phyloP scores from a whole-genome alignment of 2,329 filamentous ascomycete genomes.

The Phialophora verrucosa region DNA sequence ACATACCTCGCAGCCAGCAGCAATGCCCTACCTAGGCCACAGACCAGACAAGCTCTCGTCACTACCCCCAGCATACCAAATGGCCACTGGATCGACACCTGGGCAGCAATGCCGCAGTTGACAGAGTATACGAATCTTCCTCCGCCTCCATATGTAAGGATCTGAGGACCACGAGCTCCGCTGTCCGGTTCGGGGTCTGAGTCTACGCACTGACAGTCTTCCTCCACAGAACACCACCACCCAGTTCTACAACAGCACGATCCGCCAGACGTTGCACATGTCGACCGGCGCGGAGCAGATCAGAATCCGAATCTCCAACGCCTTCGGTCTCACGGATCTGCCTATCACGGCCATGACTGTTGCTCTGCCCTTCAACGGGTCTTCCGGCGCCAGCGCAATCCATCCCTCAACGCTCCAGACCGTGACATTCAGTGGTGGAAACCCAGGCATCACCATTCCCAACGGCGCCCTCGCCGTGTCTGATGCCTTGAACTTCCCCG shows the following conservation, averaged over 20 bases:
- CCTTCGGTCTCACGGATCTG: constrained; percentile 66
- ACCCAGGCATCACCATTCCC: constrained; percentile 59
- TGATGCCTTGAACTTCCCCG: constrained; percentile 63
- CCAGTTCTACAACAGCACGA: constrained; percentile 67
- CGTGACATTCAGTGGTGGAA: constrained; percentile 64
- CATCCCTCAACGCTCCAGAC: constrained; percentile 58
- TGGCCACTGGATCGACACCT: constrained; percentile 66
- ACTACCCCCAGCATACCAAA: constrained; percentile 23
- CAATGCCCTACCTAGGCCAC: constrained; percentile 18
- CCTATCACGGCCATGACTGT: constrained; percentile 65
- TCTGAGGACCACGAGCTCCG: not conserved
- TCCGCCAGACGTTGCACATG: constrained; percentile 69
- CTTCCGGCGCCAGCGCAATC: constrained; percentile 60
- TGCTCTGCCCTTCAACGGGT: constrained; percentile 61
- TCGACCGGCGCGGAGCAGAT: constrained; percentile 63
- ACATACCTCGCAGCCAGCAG: constrained; percentile 9
- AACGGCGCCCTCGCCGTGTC: constrained; percentile 64
- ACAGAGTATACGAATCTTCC: constrained; percentile 68
- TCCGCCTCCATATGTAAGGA: constrained; percentile 62
- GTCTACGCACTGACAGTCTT: not conserved
- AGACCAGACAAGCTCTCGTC: constrained; percentile 11
- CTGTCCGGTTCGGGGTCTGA: not conserved
- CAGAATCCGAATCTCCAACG: constrained; percentile 69
- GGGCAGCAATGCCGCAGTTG: constrained; percentile 70
- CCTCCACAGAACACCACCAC: constrained; percentile 56